Conservation (phyloP, 1,284 basidiomycete species). For the Leccinum pseudoinsigne region DNA sequence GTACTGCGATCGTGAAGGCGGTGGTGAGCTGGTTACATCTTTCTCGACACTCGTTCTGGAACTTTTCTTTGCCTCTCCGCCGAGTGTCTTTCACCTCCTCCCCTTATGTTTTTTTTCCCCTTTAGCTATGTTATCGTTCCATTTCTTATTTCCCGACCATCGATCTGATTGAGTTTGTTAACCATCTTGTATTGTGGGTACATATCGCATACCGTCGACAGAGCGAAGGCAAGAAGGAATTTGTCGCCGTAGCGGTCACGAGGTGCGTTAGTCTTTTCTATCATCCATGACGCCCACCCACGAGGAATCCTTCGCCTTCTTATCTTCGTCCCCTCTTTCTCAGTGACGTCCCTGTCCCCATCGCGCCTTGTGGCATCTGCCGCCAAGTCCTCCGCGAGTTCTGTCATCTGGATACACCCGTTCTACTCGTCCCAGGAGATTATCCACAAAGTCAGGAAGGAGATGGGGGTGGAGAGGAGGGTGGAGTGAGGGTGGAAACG, state of each 20-base stretch:
- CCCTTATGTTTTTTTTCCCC: background rate
- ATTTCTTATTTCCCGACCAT: background rate
- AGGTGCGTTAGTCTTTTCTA: slow-evolving; percentile 43
- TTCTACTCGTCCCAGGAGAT: slow-evolving; percentile 74
- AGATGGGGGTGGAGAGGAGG: background rate
- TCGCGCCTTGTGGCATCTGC: slow-evolving; percentile 90
- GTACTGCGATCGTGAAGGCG: slow-evolving; percentile 86
- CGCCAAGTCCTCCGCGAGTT: slow-evolving; percentile 93
- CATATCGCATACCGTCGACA: slow-evolving; percentile 33
- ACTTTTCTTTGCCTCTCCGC: background rate
- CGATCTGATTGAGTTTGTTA: background rate
- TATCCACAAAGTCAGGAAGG: slow-evolving; percentile 46
- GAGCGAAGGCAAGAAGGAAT: slow-evolving; percentile 77
- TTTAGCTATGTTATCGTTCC: background rate
- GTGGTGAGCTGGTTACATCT: slow-evolving; percentile 46
- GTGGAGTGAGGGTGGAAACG: slow-evolving; percentile 45
- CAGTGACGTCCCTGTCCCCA: slow-evolving; percentile 56
- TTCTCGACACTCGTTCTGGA: background rate
- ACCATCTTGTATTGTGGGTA: background rate
- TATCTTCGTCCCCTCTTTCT: background rate
- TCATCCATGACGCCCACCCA: background rate
- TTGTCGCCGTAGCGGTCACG: slow-evolving; percentile 73
- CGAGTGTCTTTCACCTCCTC: background rate
- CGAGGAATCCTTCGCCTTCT: background rate
- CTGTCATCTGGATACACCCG: slow-evolving; percentile 71